Evolutionary conservation across 1,139 yeast genomes (phyloP).

Genomic region (Yamadazyma songkhlaensis): DNA sequence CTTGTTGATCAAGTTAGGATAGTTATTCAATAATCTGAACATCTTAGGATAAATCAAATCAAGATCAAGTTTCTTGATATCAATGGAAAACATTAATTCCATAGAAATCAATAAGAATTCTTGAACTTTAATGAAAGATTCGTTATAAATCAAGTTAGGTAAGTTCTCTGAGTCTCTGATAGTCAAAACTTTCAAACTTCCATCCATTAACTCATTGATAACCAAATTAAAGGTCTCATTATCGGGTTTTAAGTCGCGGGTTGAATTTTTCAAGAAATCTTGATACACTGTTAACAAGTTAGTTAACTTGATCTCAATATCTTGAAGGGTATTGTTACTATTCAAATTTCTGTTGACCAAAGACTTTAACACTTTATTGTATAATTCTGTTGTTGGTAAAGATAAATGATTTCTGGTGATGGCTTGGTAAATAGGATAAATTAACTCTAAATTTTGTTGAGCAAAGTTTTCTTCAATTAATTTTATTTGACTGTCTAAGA

Average conservation of each 20-base stretch:
- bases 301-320: slow-evolving; percentile 46
- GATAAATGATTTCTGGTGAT: slow-evolving; percentile 34
- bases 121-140: slow-evolving; percentile 43
- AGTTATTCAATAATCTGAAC: slow-evolving; percentile 21
- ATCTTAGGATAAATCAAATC: slow-evolving; percentile 24
- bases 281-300: slow-evolving; percentile 64
- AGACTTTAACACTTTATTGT: slow-evolving; percentile 38
- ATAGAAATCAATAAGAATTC: slow-evolving; percentile 65
- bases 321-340: slow-evolving; percentile 19
- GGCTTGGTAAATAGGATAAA: slow-evolving; percentile 44
- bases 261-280: slow-evolving; percentile 42
- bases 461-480: slow-evolving; percentile 4
- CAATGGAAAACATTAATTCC: slow-evolving; percentile 53
- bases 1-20: slow-evolving; percentile 27
- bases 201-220: slow-evolving; percentile 48
- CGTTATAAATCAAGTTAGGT: slow-evolving; percentile 17
- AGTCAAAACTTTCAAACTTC: slow-evolving; percentile 33
- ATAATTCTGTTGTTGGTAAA: slow-evolving; percentile 31
- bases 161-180: slow-evolving; percentile 12
- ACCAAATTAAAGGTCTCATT: slow-evolving; percentile 51
- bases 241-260: slow-evolving; percentile 46
- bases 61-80: slow-evolving; percentile 26
- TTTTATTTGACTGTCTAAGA: slow-evolving; percentile 3
- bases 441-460: slow-evolving; percentile 27
- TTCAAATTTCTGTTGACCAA: slow-evolving; percentile 30